Evolutionary conservation across 2,329 filamentous ascomycete species (phyloP).

Genomic region (Fusarium burgessii): DNA sequence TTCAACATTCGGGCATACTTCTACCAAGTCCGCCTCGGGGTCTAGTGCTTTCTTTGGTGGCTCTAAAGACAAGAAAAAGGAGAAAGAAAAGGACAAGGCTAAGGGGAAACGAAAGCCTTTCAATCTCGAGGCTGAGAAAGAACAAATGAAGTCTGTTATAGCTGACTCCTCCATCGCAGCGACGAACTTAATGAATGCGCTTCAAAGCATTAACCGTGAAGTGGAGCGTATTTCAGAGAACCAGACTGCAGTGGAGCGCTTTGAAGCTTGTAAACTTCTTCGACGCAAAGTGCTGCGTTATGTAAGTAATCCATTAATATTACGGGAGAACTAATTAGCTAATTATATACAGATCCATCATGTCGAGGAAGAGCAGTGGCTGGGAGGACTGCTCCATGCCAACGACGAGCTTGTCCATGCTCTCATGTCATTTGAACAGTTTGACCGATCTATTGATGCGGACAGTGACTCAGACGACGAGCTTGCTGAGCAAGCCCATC

Average conservation of each 20-base stretch:
- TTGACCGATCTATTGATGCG: slow-evolving; percentile 86
- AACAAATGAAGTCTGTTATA: slow-evolving; percentile 86
- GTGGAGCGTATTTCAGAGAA: slow-evolving; percentile 90
- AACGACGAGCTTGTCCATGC: slow-evolving; percentile 97
- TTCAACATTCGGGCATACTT: slow-evolving; percentile 30
- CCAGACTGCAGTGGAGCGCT: slow-evolving; percentile 76
- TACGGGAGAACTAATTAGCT: not conserved
- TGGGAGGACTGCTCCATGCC: slow-evolving; percentile 89
- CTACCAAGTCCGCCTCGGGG: slow-evolving; percentile 53
- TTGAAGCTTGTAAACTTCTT: slow-evolving; percentile 88
- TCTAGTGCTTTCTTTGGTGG: slow-evolving; percentile 56
- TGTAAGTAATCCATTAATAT: slow-evolving; percentile 56
- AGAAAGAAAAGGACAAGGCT: slow-evolving; percentile 64
- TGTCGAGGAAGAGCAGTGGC: slow-evolving; percentile 90
- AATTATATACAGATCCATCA: slow-evolving; percentile 75
- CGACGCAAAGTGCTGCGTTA: slow-evolving; percentile 89
- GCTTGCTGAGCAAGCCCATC: slow-evolving; percentile 73
- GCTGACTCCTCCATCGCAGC: slow-evolving; percentile 89
- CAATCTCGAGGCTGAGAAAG: slow-evolving; percentile 88
- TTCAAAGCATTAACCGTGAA: slow-evolving; percentile 93
- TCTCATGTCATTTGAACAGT: slow-evolving; percentile 92
- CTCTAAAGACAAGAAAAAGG: slow-evolving; percentile 66
- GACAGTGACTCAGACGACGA: slow-evolving; percentile 79
- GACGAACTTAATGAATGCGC: slow-evolving; percentile 88
- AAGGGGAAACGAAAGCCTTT: slow-evolving; percentile 75